Evolutionary conservation across 306 rosid species (phyloP).

Genomic region (Cucurbita ficifolia): DNA sequence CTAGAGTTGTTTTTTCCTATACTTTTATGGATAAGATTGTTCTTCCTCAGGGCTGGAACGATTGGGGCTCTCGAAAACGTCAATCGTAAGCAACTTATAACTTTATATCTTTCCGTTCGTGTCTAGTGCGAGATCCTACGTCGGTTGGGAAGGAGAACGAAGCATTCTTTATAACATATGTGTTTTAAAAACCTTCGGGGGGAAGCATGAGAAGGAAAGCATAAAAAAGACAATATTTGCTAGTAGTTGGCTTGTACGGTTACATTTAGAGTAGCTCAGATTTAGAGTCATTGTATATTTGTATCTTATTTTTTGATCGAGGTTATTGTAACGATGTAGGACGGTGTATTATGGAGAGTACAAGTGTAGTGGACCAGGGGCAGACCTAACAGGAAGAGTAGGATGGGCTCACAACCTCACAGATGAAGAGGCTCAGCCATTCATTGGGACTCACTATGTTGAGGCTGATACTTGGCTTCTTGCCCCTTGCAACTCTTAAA

Average conservation of each 20-base stretch:
- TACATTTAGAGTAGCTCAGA: too few species aligned
- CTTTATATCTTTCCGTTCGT: background rate
- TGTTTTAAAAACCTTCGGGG: too few species aligned
- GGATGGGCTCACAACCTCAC: conserved; percentile 37
- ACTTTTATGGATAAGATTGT: conserved; percentile 54
- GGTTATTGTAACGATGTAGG: too few species aligned
- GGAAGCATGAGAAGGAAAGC: rapidly evolving
- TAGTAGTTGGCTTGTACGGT: too few species aligned
- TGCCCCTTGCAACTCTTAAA: background rate
- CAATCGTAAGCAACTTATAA: conserved; percentile 25
- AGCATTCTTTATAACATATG: too few species aligned
- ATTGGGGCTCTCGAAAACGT: conserved; percentile 50
- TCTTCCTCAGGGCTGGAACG: conserved; percentile 55
- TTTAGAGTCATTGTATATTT: too few species aligned
- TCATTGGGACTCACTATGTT: conserved; percentile 38
- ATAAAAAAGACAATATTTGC: too few species aligned
- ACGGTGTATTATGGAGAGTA: conserved; percentile 60
- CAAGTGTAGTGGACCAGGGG: conserved; percentile 70
- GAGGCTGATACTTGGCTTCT: conserved; percentile 54
- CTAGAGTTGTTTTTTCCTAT: conserved; percentile 56
- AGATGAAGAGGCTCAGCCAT: conserved; percentile 49
- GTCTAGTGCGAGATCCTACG: too few species aligned
- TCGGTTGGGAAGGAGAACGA: too few species aligned
- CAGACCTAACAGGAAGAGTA: conserved; percentile 44
- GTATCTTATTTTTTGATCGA: too few species aligned